Evolutionary conservation across 2,329 filamentous ascomycete genomes (phyloP).

Genomic region (Dryadomyces quercus-mongolicae): DNA sequence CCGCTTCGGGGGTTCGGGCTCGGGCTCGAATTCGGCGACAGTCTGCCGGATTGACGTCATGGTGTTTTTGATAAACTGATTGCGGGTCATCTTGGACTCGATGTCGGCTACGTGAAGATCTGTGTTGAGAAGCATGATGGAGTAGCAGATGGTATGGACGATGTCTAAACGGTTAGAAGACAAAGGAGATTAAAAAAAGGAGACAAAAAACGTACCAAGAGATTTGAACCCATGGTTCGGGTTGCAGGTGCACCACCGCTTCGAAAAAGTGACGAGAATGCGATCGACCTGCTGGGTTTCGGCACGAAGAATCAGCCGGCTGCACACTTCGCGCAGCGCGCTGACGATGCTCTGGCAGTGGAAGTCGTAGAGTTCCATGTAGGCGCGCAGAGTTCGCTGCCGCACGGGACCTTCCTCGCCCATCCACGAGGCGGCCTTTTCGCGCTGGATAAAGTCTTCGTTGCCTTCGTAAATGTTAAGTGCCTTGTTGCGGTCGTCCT

Average conservation of each 20-base stretch:
- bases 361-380: conserved; percentile 90
- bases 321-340: conserved; percentile 69
- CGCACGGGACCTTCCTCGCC: conserved; percentile 58
- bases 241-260: conserved; percentile 89
- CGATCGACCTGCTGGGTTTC: conserved; percentile 97
- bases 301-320: conserved; percentile 68
- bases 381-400: conserved; percentile 54
- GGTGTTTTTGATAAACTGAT: conserved; percentile 93
- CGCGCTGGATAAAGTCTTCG: conserved; percentile 68
- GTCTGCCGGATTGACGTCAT: conserved; percentile 77
- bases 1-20: conserved; percentile 50
- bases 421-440: conserved; percentile 76
- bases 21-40: conserved; percentile 50
- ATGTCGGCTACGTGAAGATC: conserved; percentile 93
- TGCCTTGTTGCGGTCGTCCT: conserved; percentile 66
- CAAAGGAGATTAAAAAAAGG: conserved; percentile 4
- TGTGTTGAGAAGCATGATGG: conserved; percentile 87
- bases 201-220: conserved; percentile 40
- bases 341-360: conserved; percentile 65
- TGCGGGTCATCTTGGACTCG: conserved; percentile 89
- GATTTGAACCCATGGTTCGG: conserved; percentile 86
- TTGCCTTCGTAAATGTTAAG: conserved; percentile 73
- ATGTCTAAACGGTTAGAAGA: conserved; percentile 53
- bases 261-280: conserved; percentile 79
- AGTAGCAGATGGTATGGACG: conserved; percentile 95